Evolutionary conservation across 2,329 filamentous ascomycete species (phyloP).

Genomic region (Zalaria sp.): DNA sequence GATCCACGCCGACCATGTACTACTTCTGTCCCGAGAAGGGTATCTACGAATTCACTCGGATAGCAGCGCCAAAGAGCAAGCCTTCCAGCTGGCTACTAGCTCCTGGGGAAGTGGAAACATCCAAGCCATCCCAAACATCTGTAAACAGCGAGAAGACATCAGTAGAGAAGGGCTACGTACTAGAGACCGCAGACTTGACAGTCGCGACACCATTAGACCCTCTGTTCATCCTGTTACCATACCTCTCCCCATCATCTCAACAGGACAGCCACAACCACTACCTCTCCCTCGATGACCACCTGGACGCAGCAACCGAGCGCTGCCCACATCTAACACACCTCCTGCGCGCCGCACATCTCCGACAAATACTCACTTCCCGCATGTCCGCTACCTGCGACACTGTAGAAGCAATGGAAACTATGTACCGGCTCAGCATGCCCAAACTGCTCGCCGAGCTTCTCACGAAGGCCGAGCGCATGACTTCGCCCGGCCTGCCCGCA

Average conservation of each 20-base stretch:
- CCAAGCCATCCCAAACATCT: not conserved
- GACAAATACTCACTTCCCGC: constrained; percentile 33
- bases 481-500: constrained; percentile 49
- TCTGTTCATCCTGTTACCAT: constrained; percentile 68
- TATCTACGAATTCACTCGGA: constrained; percentile 46
- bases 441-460: constrained; percentile 56
- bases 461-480: constrained; percentile 57
- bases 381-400: constrained; percentile 65
- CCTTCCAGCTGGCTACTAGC: constrained; percentile 43
- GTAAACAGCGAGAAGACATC: constrained; percentile 3
- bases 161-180: constrained; percentile 37
- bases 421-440: constrained; percentile 65
- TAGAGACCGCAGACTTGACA: constrained; percentile 59
- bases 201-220: constrained; percentile 75
- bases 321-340: constrained; percentile 47
- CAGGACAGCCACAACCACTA: constrained; percentile 48
- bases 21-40: constrained; percentile 45
- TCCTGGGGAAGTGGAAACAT: constrained; percentile 4
- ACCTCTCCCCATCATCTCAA: constrained; percentile 31
- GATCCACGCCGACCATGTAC: constrained; percentile 34
- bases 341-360: constrained; percentile 27
- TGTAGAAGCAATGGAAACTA: constrained; percentile 68
- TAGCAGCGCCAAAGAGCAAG: constrained; percentile 35
- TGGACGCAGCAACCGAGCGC: constrained; percentile 45
- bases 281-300: constrained; percentile 55